phyloP scores from a whole-genome alignment of 2,329 filamentous ascomycete species.

The Aureobasidium mangrovei region DNA sequence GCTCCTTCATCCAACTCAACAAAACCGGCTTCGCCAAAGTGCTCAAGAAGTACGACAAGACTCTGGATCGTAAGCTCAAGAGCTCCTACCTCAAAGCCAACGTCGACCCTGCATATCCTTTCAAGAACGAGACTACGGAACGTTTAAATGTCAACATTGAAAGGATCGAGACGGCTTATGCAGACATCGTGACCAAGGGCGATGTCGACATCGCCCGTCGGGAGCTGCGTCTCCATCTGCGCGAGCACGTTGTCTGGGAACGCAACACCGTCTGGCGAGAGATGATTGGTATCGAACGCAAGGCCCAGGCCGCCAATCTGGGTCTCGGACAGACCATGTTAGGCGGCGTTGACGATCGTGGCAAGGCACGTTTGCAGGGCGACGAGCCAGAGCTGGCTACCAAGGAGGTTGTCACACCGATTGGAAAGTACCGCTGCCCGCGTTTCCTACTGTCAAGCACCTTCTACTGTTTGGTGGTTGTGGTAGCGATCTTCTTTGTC shows the following conservation, averaged over 20 bases:
- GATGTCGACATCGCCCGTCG: constrained; percentile 68
- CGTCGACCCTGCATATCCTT: constrained; percentile 74
- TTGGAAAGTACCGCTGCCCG: constrained; percentile 68
- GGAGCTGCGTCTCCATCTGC: constrained; percentile 79
- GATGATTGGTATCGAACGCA: constrained; percentile 95
- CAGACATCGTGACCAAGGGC: constrained; percentile 71
- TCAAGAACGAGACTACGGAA: constrained; percentile 62
- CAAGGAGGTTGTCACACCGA: constrained; percentile 67
- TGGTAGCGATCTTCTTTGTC: constrained; percentile 63
- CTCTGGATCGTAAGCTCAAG: constrained; percentile 72
- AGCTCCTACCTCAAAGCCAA: constrained; percentile 62
- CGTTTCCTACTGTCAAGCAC: constrained; percentile 76
- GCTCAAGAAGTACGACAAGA: constrained; percentile 98
- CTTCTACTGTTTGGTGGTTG: constrained; percentile 64
- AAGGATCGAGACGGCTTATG: constrained; percentile 71
- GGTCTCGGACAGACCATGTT: constrained; percentile 70
- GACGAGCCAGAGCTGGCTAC: constrained; percentile 61
- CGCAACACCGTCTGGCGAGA: constrained; percentile 98
- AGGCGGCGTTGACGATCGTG: constrained; percentile 60
- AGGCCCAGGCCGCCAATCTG: constrained; percentile 86
- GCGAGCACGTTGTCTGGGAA: constrained; percentile 98
- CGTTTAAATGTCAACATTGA: constrained; percentile 62
- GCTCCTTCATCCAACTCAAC: constrained; percentile 93
- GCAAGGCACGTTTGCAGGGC: constrained; percentile 67
- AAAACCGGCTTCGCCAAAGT: constrained; percentile 94